A percentile compares a stretch with the other conserved stretches of the same genome.
These are phyloP conservation scores for Talaromyces sp. DNA, from an alignment of 2,329 filamentous ascomycete genomes.

Conservation along the genomic window DNA sequence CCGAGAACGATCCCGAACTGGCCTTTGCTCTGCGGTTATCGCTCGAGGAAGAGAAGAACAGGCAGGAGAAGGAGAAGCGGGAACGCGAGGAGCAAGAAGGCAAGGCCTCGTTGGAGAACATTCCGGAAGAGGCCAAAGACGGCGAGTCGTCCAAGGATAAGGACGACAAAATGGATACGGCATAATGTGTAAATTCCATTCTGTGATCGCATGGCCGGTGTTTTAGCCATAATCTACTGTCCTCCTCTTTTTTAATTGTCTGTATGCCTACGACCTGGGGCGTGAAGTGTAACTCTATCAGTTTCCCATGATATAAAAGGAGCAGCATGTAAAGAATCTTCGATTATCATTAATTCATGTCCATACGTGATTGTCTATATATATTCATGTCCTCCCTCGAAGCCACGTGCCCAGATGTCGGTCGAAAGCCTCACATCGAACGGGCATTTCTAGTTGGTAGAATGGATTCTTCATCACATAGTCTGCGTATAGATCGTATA, in stretches of 20 bases:
- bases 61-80: conserved; percentile 79
- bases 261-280: background rate
- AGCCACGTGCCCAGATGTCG: conserved; percentile 77
- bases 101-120: conserved; percentile 72
- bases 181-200: conserved; percentile 43
- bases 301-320: background rate
- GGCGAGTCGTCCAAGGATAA: conserved; percentile 48
- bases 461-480: conserved; percentile 99
- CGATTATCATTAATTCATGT: background rate
- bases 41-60: conserved; percentile 94
- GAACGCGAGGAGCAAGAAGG: conserved; percentile 67
- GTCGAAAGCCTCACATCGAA: conserved; percentile 93
- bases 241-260: background rate
- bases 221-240: background rate
- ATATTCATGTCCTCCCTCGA: conserved; percentile 48
- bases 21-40: conserved; percentile 94
- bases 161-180: conserved; percentile 86
- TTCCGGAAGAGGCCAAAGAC: conserved; percentile 62
- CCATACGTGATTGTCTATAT: conserved; percentile 17
- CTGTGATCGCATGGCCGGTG: background rate
- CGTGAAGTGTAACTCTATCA: background rate
- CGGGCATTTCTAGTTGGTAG: conserved; percentile 95
- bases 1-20: conserved; percentile 78
- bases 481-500: conserved; percentile 94
- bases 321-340: background rate